These are phyloP conservation scores for Tuctoria greenei DNA, from an alignment of 176 grass and related monocot genomes.

Conservation along the genomic window DNA sequence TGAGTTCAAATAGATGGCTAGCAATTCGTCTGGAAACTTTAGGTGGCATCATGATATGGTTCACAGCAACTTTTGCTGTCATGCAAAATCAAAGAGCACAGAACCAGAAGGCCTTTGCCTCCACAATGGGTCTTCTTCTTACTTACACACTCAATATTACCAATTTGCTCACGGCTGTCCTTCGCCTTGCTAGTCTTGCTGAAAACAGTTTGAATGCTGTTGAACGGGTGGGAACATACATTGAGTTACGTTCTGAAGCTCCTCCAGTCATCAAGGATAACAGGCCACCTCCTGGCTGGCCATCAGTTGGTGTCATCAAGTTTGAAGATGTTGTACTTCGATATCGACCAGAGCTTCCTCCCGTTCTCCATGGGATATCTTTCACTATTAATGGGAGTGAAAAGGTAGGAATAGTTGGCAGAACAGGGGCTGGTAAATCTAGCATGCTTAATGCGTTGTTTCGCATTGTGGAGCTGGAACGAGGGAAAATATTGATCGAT, in stretches of 20 bases:
- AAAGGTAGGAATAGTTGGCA: slow-evolving; percentile 94
- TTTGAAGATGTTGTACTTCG: slow-evolving; percentile 93
- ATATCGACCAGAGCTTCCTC: slow-evolving; percentile 90
- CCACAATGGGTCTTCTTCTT: slow-evolving; percentile 96
- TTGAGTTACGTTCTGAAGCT: slow-evolving; percentile 90
- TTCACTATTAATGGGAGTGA: slow-evolving; percentile 93
- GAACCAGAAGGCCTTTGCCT: slow-evolving; percentile 90
- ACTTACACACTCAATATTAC: slow-evolving; percentile 97
- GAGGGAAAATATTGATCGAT: slow-evolving; percentile 79
- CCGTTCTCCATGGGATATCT: slow-evolving; percentile 95
- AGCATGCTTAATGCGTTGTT: slow-evolving; percentile 99
- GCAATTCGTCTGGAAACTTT: slow-evolving; percentile 96
- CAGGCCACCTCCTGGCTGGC: slow-evolving; percentile 92
- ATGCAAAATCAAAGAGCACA: slow-evolving; percentile 95
- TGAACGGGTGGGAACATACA: slow-evolving; percentile 86
- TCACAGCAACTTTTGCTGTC: slow-evolving; percentile 95
- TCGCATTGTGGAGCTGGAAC: slow-evolving; percentile 88
- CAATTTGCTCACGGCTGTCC: slow-evolving; percentile 72
- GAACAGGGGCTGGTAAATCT: slow-evolving; percentile 96
- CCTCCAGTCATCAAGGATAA: slow-evolving; percentile 81
- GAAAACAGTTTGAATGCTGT: slow-evolving; percentile 99
- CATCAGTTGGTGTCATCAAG: slow-evolving; percentile 73
- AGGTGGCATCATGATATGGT: slow-evolving; percentile 98
- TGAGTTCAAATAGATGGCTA: slow-evolving; percentile 90
- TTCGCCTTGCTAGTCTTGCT: slow-evolving; percentile 95